Base-by-base conservation (phyloP, 2,329 filamentous ascomycete genomes). In the Botrytis byssoidea region DNA sequence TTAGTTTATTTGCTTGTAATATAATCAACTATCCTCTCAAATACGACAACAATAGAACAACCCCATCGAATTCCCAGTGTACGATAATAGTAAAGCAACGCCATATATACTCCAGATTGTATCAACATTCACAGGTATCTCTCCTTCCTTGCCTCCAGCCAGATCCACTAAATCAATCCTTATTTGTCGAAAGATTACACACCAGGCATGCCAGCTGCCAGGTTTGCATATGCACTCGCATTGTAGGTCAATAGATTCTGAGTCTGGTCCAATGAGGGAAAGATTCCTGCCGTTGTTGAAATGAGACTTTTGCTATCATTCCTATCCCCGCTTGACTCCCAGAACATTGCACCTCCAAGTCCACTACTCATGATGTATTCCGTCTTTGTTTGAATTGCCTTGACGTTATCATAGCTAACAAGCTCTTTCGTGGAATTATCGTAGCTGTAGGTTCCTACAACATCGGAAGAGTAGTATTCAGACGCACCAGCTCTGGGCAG, bases 271-370 rank as follows among this genome's bases (percentile, higher is more conserved):
- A 88, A 79, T 3, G 82, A 78, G 6, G 83, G 82, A 22, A 86
- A 82, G 4, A 78, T 81, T 9, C 80, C 80, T 57, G 83, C 84
- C 69, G 82, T 80, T 7, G 86, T 86, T 51, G 81, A 79, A 73
- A 92, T 90, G 77, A 96, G 83, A 76, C 90, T 92, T 4, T 86
- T 85, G 18, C 82, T 82, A 29, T 86, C 88, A 6, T 79, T 85
- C 78, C 87, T 87, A 81, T 97, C 93, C 12, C 86, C 89, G 75
- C 90, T 93, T 25, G 88, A 90, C 81, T 96, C 93, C 93, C 93
- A 97, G 88, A 93, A 97, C 92, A 96, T 95, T 44, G 88, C 90
- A 37, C 93, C 93, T 5, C 90, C 93, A 1, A 96, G 85, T 0
- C 89, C 86, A 72, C 86, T 85, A 68, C 83, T 79, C 81, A 87